Base-by-base conservation (phyloP, 2,329 filamentous ascomycete species). In the Calonectria pseudoturangicola region DNA sequence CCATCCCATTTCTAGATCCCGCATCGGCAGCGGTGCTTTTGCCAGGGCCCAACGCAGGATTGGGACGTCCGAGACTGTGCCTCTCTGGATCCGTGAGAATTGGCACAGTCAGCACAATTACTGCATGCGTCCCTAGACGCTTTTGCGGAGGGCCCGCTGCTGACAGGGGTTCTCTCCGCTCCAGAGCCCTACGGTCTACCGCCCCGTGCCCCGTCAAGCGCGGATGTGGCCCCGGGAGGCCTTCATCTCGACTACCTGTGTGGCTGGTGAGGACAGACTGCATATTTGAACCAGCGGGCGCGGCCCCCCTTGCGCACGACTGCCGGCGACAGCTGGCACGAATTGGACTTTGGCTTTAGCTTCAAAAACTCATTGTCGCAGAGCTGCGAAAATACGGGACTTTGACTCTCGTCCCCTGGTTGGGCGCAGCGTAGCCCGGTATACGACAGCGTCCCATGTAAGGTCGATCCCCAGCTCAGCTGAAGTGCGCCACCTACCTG, bases 161-260 rank as follows among this genome's bases (percentile, higher is more conserved):
- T 36, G 47, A 67, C 69, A 71, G 69, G 69, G 69, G 69, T 63
- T 63, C 69, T 45, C 54, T 66, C 69, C 64, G 56, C 54, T 48
- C 18, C 18, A 50, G 60, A 65, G 54, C 43, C 33, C 54, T 60
- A 60, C 54, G 10, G n/a, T 36, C 36, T 60, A 16, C 54, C 33
- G 33, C 54, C 54, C 54, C 54, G 25, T 60, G 33, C 54, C 54
- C 54, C 54, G 25, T 60, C 54, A 27, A 62, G 58, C 58, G 58
- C 58, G 25, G 58, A 63, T 60, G 36, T 21, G 7, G 54, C 39
- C 54, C 54, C 33, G 13, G 54, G 54, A 60, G 54, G 54, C 33
- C 54, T 60, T 39, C 54, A 60, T 28, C 54, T 41, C 45, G 16
- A 43, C 43, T 25, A 25, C 25, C 56, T 15, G 16, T 68, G 66